These are phyloP conservation scores for Salix koriyanagi DNA, from an alignment of 345 rosid species.

Conservation along the genomic window DNA sequence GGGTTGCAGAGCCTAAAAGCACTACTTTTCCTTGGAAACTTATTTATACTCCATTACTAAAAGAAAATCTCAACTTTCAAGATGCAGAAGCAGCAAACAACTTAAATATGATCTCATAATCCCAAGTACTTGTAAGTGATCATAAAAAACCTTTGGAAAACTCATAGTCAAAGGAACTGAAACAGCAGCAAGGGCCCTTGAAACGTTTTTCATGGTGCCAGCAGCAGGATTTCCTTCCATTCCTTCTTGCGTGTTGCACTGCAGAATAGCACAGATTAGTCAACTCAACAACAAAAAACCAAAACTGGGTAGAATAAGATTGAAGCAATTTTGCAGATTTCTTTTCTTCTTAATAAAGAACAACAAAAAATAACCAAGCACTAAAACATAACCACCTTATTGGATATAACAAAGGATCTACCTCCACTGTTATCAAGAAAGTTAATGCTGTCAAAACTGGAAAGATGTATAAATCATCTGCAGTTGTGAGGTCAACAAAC, in stretches of 20 bases:
- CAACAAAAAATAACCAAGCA: not conserved
- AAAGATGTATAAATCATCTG: conserved; percentile 65
- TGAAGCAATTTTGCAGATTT: not conserved
- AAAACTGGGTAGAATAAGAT: not conserved
- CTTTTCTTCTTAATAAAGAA: not conserved
- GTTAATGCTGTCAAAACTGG: conserved; percentile 61
- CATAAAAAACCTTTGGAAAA: conserved; percentile 61
- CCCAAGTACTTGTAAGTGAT: not conserved
- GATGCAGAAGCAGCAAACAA: not conserved
- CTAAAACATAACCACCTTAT: not conserved
- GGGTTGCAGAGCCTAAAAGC: not conserved
- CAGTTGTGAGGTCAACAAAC: conserved; percentile 72
- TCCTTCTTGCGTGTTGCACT: conserved; percentile 85
- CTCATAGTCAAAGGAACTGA: conserved; percentile 69
- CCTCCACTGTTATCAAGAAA: conserved; percentile 83
- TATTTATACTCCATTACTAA: not conserved
- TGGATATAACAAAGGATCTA: conserved; percentile 20
- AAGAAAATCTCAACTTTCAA: not conserved
- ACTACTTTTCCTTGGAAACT: not conserved
- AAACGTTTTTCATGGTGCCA: conserved; percentile 50
- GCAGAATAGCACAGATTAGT: conserved; percentile 10
- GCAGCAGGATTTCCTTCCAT: conserved; percentile 77
- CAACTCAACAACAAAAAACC: not conserved
- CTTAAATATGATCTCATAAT: not conserved
- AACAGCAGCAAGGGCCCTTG: conserved; percentile 53